A percentile compares a stretch with the other conserved stretches of the same genome.
These are phyloP conservation scores for Hygrocybe punicea DNA, from an alignment of 768 basidiomycete species.

Conservation along the genomic window DNA sequence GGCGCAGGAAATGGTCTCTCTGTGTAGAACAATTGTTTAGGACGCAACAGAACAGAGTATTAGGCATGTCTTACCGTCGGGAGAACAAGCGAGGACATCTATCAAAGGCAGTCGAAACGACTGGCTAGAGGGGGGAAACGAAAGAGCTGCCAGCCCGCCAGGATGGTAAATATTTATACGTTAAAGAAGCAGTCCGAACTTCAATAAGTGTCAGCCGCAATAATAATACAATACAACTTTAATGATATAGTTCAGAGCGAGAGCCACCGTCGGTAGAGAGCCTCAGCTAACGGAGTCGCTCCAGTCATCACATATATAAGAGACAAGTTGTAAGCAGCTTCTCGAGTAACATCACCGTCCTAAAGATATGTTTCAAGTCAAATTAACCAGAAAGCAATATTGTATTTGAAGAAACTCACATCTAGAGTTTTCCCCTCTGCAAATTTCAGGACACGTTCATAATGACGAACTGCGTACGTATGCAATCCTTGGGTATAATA, in stretches of 20 bases:
- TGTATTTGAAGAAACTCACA: slow-evolving; percentile 26
- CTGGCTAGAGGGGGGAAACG: no score
- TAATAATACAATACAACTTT: background rate
- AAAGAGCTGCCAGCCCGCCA: background rate
- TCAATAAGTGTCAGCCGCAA: background rate
- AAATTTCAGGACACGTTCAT: slow-evolving; percentile 68
- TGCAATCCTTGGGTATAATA: slow-evolving; percentile 55
- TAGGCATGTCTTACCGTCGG: background rate
- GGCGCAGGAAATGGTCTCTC: slow-evolving; percentile 18
- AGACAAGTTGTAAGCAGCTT: slow-evolving; percentile 87
- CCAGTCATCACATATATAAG: slow-evolving; percentile 80
- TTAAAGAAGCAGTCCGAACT: background rate
- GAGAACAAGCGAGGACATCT: background rate
- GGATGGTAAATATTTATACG: background rate
- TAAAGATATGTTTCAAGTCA: slow-evolving; percentile 20
- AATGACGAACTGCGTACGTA: slow-evolving; percentile 80
- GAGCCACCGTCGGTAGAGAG: slow-evolving; percentile 76
- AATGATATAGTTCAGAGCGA: slow-evolving; percentile 47
- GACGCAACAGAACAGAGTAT: background rate
- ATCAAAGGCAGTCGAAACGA: no score
- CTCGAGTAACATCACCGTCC: slow-evolving; percentile 56
- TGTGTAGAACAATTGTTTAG: background rate
- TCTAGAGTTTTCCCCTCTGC: slow-evolving; percentile 41
- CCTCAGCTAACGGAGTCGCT: slow-evolving; percentile 64
- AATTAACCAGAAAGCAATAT: background rate